These are phyloP conservation scores for Alnus rubra DNA, from an alignment of 306 rosid species.

Conservation along the genomic window DNA sequence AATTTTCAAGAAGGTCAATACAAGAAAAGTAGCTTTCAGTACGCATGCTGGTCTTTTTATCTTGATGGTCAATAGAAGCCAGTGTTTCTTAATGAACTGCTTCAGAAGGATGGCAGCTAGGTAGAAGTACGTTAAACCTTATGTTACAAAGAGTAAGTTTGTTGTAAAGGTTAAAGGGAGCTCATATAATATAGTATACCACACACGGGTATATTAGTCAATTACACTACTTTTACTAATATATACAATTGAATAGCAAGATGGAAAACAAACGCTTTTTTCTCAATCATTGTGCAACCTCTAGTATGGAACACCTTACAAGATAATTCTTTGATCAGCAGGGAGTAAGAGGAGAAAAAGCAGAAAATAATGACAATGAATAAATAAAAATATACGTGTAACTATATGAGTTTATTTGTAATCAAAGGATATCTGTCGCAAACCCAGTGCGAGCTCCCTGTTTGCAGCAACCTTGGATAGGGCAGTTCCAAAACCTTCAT, in stretches of 20 bases:
- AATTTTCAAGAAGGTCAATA: constrained; percentile 9
- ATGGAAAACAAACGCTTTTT: too few species aligned
- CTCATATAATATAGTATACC: too few species aligned
- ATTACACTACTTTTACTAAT: too few species aligned
- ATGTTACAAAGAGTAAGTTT: constrained; percentile 22
- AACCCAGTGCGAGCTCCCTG: constrained; percentile 66
- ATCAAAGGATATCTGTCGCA: constrained; percentile 95
- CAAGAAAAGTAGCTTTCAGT: constrained; percentile 13
- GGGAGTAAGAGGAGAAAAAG: neutral
- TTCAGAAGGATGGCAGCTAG: constrained; percentile 94
- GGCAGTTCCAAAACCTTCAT: constrained; percentile 89
- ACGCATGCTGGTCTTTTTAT: neutral
- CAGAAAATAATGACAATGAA: neutral
- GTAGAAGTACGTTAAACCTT: constrained; percentile 58
- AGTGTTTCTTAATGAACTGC: constrained; percentile 82
- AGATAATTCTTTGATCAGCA: neutral
- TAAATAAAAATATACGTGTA: neutral
- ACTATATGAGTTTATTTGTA: constrained; percentile 9
- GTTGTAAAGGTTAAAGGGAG: too few species aligned
- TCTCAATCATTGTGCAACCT: too few species aligned
- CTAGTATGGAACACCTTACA: neutral
- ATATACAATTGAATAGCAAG: too few species aligned
- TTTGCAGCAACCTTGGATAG: constrained; percentile 77
- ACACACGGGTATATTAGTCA: too few species aligned
- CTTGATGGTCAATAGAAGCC: constrained; percentile 27